A percentile compares a stretch with the other conserved stretches of the same genome.
Evolutionary conservation across 2,329 filamentous ascomycete species (phyloP).

Genomic region (Apiospora hydei): DNA sequence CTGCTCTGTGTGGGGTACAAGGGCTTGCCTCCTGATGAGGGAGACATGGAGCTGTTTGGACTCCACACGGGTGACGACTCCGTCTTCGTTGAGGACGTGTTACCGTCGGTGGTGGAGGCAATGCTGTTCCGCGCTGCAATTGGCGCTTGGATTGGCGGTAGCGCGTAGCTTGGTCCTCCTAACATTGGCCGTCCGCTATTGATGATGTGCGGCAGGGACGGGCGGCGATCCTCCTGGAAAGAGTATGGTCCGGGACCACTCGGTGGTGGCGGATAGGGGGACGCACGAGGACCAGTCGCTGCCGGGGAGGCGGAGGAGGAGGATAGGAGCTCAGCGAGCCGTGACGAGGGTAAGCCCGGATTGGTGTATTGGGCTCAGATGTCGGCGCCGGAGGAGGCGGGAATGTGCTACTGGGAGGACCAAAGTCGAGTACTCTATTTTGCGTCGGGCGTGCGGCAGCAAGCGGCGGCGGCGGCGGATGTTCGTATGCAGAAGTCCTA

Average conservation of each 20-base stretch:
- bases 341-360: constrained; percentile 13
- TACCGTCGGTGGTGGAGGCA: constrained; percentile 6
- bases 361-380: constrained; percentile 27
- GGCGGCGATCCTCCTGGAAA: not conserved
- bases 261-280: not conserved
- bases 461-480: constrained; percentile 34
- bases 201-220: constrained; percentile 28
- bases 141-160: constrained; percentile 16
- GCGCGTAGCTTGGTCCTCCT: not conserved
- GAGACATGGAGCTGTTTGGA: constrained; percentile 7
- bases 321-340: constrained; percentile 15
- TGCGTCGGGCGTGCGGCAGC: constrained; percentile 18
- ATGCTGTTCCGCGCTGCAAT: constrained; percentile 7
- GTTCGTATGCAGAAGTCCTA: constrained; percentile 40
- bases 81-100: constrained; percentile 9
- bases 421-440: constrained; percentile 21
- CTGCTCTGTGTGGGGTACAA: constrained; percentile 17
- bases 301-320: not conserved
- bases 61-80: constrained; percentile 22
- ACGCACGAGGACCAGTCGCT: constrained; percentile 3
- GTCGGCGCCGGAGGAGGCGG: constrained; percentile 21
- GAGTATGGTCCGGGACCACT: constrained; percentile 7
- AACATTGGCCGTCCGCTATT: not conserved
- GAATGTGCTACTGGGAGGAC: constrained; percentile 24
- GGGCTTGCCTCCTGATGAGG: constrained; percentile 13